Percentiles rank a stretch among this genome's conserved stretches.
phyloP scores from a whole-genome alignment of 257 asterid genomes.

The Scutellaria galericulata region DNA sequence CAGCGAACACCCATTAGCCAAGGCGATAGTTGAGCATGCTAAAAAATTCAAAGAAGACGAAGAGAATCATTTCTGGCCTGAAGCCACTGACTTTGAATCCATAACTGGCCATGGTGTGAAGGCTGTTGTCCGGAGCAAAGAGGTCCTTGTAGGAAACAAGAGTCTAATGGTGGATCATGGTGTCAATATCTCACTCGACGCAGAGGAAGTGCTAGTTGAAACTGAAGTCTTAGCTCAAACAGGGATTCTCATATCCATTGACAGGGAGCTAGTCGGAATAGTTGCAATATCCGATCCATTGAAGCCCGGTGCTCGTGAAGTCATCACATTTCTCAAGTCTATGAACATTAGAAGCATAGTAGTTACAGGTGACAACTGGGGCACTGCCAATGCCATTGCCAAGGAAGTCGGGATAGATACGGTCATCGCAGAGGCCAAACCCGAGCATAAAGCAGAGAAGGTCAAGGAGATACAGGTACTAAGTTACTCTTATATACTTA shows the following conservation, averaged over 20 bases:
- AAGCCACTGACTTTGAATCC: slow-evolving; percentile 67
- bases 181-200: slow-evolving; percentile 54
- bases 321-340: slow-evolving; percentile 62
- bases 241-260: slow-evolving; percentile 69
- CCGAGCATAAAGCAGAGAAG: slow-evolving; percentile 76
- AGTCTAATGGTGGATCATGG: slow-evolving; percentile 57
- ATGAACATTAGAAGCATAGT: slow-evolving; percentile 64
- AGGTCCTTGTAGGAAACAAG: slow-evolving; percentile 75
- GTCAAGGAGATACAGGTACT: slow-evolving; percentile 79
- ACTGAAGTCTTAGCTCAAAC: slow-evolving; percentile 71
- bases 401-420: slow-evolving; percentile 70
- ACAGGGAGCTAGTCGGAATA: slow-evolving; percentile 62
- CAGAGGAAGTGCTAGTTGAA: slow-evolving; percentile 73
- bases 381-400: slow-evolving; percentile 82
- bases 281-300: slow-evolving; percentile 74
- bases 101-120: slow-evolving; percentile 85
- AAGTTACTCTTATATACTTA: too few species aligned
- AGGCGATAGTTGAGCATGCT: slow-evolving; percentile 73
- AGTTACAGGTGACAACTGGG: slow-evolving; percentile 86
- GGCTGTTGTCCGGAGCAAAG: slow-evolving; percentile 69
- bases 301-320: slow-evolving; percentile 73
- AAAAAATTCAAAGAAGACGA: slow-evolving; percentile 58
- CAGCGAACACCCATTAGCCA: slow-evolving; percentile 88
- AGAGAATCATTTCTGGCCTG: slow-evolving; percentile 58
- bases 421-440: slow-evolving; percentile 78